These are phyloP conservation scores for Ramaria sp. DNA, from an alignment of 768 basidiomycete genomes.

Conservation along the genomic window DNA sequence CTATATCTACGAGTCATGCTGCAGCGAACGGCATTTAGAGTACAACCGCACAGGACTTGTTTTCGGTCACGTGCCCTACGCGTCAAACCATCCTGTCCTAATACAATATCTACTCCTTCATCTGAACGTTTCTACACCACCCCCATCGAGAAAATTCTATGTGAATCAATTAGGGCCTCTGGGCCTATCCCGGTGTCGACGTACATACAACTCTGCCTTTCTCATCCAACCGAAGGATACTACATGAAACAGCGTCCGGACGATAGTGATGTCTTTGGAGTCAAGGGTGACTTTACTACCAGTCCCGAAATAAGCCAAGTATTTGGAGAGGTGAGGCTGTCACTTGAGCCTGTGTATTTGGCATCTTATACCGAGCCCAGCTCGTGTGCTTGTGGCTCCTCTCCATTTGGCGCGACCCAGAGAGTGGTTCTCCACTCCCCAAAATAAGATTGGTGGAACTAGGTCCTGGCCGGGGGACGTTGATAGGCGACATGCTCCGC, in stretches of 20 bases:
- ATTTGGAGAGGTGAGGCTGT: slow-evolving; percentile 78
- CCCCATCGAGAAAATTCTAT: slow-evolving; percentile 51
- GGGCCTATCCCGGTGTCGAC: slow-evolving; percentile 82
- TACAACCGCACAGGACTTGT: neutral
- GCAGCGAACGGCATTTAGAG: neutral
- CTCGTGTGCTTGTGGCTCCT: slow-evolving; percentile 47
- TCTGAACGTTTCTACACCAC: neutral
- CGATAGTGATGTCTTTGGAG: slow-evolving; percentile 67
- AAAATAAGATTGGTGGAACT: slow-evolving; percentile 75
- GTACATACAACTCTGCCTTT: slow-evolving; percentile 87
- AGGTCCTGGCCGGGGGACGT: slow-evolving; percentile 87
- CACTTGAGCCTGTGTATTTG: neutral
- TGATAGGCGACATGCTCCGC: slow-evolving; percentile 82
- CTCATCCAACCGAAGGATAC: slow-evolving; percentile 87
- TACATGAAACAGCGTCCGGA: slow-evolving; percentile 54
- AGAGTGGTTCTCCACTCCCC: slow-evolving; percentile 35
- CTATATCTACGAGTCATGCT: slow-evolving; percentile 1
- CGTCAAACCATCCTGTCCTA: neutral
- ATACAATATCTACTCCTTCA: neutral
- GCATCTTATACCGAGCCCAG: neutral
- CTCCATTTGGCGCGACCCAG: slow-evolving; percentile 75
- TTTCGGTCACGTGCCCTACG: slow-evolving; percentile 2
- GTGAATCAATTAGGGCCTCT: slow-evolving; percentile 72
- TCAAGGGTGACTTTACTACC: slow-evolving; percentile 87
- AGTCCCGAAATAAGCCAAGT: slow-evolving; percentile 94